Evolutionary conservation across 441 rosid species (phyloP), one percentile per base, ranked within the genome.

Genomic region (Corymbia calophylla): DNA sequence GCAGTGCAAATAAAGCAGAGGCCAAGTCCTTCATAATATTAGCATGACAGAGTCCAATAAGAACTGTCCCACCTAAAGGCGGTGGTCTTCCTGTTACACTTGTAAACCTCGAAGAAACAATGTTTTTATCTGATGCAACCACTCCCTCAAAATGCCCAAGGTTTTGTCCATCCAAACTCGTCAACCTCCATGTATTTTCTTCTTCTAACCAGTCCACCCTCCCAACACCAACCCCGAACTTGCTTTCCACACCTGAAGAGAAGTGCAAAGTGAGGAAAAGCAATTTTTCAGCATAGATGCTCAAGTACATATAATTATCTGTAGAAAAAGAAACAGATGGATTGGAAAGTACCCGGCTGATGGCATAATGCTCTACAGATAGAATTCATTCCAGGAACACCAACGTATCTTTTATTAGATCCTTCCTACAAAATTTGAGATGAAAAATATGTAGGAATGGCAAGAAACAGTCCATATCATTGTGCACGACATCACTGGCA

Each of bases 301-400:
- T 25, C 23, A n/a, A 73, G 86, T 32, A 86, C 27, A 25, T 14
- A 21, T 68, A 88, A 87, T 48, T 73, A 86, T 82, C 54, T 39
- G 64, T 84, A 48, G 60, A 8, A 62, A 48, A 70, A 81, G 87
- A 12, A 23, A 48, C 51, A 53, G 53, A 35, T 4, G 73, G 49
- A 88, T 62, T 11, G 49, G 35, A 53, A 89, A 90, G 23, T 91
- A 97, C 98, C 98, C 6, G 93, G 94, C 82, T 95, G 95, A 66
- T 82, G 73, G 93, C 97, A 95, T 87, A 96, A 91, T 89, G 97
- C 94, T 91, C 89, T 93, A 90, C 96, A 93, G 85, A 97, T 92
- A 44, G 99, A 93, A 92, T 97, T 96, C 98, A 97, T 97, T 91
- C 97, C 96, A 1, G 99, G 98, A 53, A 96, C 92, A 87, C 98